Evolutionary conservation across 192 early-diverging fungal genomes (phyloP).

Genomic region (Blastocladiella britannica): DNA sequence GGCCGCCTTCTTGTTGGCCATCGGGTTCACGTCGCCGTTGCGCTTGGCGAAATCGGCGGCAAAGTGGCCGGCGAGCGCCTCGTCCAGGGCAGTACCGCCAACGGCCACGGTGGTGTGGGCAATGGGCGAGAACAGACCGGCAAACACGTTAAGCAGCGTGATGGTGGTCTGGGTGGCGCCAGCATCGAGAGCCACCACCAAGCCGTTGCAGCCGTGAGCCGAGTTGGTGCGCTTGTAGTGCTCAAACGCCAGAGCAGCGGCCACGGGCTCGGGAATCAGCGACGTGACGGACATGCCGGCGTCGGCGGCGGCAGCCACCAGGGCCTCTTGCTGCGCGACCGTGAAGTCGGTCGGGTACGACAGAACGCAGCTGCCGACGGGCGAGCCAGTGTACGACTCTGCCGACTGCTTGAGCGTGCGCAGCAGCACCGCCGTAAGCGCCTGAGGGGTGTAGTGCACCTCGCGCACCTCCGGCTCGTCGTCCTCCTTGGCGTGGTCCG

Average conservation of each 20-base stretch:
- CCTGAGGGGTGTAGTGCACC: slow-evolving; percentile 36
- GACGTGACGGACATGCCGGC: slow-evolving; percentile 64
- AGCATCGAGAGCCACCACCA: slow-evolving; percentile 69
- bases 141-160: slow-evolving; percentile 50
- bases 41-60: slow-evolving; percentile 74
- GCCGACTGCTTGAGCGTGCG: slow-evolving; percentile 64
- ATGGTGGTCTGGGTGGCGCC: slow-evolving; percentile 71
- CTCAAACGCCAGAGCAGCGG: slow-evolving; percentile 72
- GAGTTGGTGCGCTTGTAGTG: slow-evolving; percentile 26
- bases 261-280: slow-evolving; percentile 72
- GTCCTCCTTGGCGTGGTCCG: slow-evolving; percentile 40
- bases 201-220: slow-evolving; percentile 41
- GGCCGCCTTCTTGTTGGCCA: slow-evolving; percentile 46
- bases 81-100: slow-evolving; percentile 72
- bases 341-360: slow-evolving; percentile 73
- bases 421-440: slow-evolving; percentile 62
- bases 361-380: slow-evolving; percentile 62
- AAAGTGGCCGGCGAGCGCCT: slow-evolving; percentile 59
- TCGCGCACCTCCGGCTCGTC: slow-evolving; percentile 33
- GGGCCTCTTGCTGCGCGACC: slow-evolving; percentile 41
- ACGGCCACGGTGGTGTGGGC: slow-evolving; percentile 50
- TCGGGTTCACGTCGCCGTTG: slow-evolving; percentile 49
- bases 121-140: slow-evolving; percentile 64
- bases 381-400: slow-evolving; percentile 59
- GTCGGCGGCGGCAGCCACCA: slow-evolving; percentile 39